phyloP scores from a whole-genome alignment of 1,284 basidiomycete genomes.

The Ustilago bromivora region DNA sequence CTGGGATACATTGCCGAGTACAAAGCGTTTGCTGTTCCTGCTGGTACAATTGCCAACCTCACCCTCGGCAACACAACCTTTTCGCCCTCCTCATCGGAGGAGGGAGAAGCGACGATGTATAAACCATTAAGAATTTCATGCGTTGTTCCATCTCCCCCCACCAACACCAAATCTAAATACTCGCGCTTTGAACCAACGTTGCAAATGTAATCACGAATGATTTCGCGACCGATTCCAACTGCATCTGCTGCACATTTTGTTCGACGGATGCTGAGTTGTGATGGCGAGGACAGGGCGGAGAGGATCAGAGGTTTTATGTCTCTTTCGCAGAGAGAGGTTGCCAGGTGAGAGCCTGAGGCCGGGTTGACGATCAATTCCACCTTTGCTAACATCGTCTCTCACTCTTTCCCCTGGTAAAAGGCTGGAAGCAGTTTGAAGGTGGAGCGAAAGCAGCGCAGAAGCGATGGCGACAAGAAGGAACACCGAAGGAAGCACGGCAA shows the following conservation, averaged over 20 bases:
- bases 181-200: background rate
- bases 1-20: slow-evolving; percentile 75
- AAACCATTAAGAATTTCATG: slow-evolving; percentile 67
- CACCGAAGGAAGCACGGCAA: too few relatives aligned
- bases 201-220: background rate
- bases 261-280: background rate
- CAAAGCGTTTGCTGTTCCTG: slow-evolving; percentile 95
- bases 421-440: background rate
- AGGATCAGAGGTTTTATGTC: slow-evolving; percentile 16
- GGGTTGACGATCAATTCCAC: slow-evolving; percentile 29
- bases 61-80: slow-evolving; percentile 15
- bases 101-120: background rate
- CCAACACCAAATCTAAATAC: slow-evolving; percentile 46
- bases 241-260: slow-evolving; percentile 37
- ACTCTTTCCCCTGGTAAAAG: background rate
- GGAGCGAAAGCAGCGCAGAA: background rate
- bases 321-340: background rate
- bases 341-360: slow-evolving; percentile 14
- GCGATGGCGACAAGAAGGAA: background rate
- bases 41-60: slow-evolving; percentile 74
- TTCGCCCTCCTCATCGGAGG: background rate
- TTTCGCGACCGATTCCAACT: slow-evolving; percentile 23
- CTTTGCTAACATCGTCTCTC: background rate
- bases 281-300: background rate
- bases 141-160: slow-evolving; percentile 70